A percentile compares a stretch with the other conserved stretches of the same genome.
These are phyloP conservation scores for Suillus luteus DNA, from an alignment of 768 basidiomycete genomes.

Conservation along the genomic window DNA sequence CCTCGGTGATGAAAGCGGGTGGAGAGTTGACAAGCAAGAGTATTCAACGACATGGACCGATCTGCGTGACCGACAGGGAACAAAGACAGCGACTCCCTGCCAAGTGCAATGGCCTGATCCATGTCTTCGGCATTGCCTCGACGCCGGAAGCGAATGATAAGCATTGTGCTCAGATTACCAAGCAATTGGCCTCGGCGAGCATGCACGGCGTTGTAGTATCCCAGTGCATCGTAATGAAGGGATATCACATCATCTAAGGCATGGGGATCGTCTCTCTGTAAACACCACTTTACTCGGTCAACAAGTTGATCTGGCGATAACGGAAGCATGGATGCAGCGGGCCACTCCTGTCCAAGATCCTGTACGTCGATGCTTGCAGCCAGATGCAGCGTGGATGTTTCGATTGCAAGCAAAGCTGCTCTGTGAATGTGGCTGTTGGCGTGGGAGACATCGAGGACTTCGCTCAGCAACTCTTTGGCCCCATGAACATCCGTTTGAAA, in stretches of 20 bases:
- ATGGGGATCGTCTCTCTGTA: background rate
- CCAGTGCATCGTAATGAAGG: background rate
- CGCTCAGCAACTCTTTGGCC: background rate
- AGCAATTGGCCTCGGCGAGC: background rate
- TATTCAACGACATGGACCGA: background rate
- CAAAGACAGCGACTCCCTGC: background rate
- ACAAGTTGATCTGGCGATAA: background rate
- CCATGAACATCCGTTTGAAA: background rate
- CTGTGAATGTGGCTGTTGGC: background rate
- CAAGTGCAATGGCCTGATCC: background rate
- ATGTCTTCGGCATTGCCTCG: background rate
- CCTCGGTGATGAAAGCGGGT: background rate
- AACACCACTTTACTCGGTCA: background rate
- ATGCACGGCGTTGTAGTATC: background rate
- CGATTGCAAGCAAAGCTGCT: background rate
- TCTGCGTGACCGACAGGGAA: background rate
- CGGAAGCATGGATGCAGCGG: background rate
- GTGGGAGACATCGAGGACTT: background rate
- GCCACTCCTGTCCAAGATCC: background rate
- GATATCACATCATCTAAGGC: background rate
- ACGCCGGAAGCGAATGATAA: fast-evolving
- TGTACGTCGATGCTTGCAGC: background rate
- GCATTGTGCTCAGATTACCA: background rate
- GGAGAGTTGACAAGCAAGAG: fast-evolving
- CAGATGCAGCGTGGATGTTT: background rate